Evolutionary conservation across 2,329 filamentous ascomycete genomes (phyloP).

Genomic region (Cladosporium austrohemisphaericum): DNA sequence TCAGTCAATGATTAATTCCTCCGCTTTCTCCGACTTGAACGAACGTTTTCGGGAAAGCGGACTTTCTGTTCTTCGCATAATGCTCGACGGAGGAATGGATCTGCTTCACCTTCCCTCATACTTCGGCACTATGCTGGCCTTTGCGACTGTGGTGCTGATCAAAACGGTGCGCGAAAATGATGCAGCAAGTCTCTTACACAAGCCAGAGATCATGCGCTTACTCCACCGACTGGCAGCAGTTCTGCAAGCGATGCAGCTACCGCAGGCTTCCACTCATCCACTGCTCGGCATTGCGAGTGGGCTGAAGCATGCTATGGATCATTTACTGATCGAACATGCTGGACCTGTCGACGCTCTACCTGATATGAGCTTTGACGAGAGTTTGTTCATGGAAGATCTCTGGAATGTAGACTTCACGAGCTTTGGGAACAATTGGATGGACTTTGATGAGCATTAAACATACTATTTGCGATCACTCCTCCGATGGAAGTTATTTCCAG

Average conservation of each 20-base stretch:
- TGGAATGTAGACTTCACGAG: conserved; percentile 7
- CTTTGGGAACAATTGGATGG: conserved; percentile 4
- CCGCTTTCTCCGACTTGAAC: conserved; percentile 27
- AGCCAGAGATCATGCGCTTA: background rate
- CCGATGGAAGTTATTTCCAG: background rate
- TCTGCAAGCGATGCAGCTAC: background rate
- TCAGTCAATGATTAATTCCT: conserved; percentile 19
- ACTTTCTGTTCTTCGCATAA: conserved; percentile 25
- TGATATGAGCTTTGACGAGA: background rate
- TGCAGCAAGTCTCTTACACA: background rate
- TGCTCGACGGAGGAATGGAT: conserved; percentile 28
- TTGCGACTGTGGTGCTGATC: conserved; percentile 30
- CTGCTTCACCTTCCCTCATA: conserved; percentile 31
- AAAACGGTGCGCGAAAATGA: conserved; percentile 21
- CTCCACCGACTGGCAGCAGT: background rate
- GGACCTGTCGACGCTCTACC: background rate
- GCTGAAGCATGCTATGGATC: background rate
- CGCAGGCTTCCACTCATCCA: background rate
- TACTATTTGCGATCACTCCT: too few relatives aligned
- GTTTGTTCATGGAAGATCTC: conserved; percentile 1
- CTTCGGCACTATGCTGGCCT: conserved; percentile 32
- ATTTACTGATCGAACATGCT: background rate
- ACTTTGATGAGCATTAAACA: background rate
- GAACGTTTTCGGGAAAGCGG: conserved; percentile 27
- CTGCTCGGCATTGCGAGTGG: background rate